Percentiles rank a stretch among this genome's conserved stretches.
Evolutionary conservation across 139 green algal genomes (phyloP).

Genomic region (Closterium sp.): DNA sequence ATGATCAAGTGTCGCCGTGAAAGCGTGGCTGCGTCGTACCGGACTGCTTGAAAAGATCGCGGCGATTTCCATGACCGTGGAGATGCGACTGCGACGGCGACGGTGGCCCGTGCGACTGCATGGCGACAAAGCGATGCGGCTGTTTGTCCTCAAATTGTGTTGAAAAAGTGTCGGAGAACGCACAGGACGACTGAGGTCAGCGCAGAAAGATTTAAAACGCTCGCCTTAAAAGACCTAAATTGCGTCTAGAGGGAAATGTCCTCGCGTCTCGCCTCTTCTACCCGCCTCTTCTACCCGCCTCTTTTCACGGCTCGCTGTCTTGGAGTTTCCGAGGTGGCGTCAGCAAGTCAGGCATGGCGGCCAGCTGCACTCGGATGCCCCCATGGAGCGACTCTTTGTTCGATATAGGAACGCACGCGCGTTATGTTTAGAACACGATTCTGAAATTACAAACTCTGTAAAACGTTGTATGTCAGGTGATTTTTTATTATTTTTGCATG

Average conservation of each 20-base stretch:
- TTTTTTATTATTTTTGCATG: no score
- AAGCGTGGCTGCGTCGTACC: background rate
- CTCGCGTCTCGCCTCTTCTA: background rate
- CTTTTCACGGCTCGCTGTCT: background rate
- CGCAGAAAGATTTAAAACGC: background rate
- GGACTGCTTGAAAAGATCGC: background rate
- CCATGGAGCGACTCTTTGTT: no score
- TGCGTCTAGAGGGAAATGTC: background rate
- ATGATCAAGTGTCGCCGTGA: no score
- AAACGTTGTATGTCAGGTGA: no score
- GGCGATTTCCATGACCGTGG: background rate
- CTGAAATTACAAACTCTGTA: no score
- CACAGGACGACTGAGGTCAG: background rate
- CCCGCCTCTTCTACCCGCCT: no score
- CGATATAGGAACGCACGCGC: no score
- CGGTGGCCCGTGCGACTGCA: background rate
- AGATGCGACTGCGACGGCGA: background rate
- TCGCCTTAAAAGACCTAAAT: background rate
- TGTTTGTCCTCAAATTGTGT: background rate
- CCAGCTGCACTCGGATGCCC: background rate
- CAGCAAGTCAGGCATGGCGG: background rate
- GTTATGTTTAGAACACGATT: no score
- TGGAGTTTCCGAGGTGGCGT: background rate
- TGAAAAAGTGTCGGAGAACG: background rate
- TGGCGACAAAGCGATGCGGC: background rate